Conservation (phyloP, 1,284 basidiomycete species). For the Chiua sp. region DNA sequence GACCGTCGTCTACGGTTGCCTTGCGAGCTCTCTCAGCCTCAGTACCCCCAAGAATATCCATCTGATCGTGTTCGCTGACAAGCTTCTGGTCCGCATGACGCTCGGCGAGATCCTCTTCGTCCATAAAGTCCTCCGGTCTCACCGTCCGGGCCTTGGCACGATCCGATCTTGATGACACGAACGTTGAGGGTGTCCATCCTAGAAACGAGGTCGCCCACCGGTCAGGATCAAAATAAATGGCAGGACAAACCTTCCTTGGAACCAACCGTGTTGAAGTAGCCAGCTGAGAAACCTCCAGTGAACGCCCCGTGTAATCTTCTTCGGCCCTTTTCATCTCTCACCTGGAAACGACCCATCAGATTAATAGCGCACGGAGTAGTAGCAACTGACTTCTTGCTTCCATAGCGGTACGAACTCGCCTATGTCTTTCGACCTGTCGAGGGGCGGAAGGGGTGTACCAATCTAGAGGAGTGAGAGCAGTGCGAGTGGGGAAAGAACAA, state of each 20-base stretch:
- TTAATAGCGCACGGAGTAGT: conserved; percentile 20
- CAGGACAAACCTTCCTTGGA: conserved; percentile 83
- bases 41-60: conserved; percentile 67
- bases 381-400: conserved; percentile 86
- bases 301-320: conserved; percentile 96
- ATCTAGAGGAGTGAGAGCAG: conserved; percentile 54
- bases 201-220: not conserved
- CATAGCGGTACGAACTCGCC: conserved; percentile 96
- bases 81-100: conserved; percentile 74
- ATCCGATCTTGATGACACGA: conserved; percentile 84
- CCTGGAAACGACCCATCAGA: conserved; percentile 50
- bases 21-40: conserved; percentile 50
- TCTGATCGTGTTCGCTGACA: conserved; percentile 78
- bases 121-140: conserved; percentile 95
- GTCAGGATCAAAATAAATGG: not conserved
- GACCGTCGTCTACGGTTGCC: conserved; percentile 42
- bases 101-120: conserved; percentile 95
- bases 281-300: conserved; percentile 97
- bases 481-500: not conserved
- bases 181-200: conserved; percentile 96
- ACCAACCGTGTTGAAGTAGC: conserved; percentile 96
- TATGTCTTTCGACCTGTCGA: conserved; percentile 87
- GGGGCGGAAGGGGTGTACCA: conserved; percentile 89
- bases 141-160: conserved; percentile 66
- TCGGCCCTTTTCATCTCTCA: conserved; percentile 93